These are phyloP conservation scores for Pyricularia grisea DNA, from an alignment of 2,329 filamentous ascomycete species.

Conservation along the genomic window DNA sequence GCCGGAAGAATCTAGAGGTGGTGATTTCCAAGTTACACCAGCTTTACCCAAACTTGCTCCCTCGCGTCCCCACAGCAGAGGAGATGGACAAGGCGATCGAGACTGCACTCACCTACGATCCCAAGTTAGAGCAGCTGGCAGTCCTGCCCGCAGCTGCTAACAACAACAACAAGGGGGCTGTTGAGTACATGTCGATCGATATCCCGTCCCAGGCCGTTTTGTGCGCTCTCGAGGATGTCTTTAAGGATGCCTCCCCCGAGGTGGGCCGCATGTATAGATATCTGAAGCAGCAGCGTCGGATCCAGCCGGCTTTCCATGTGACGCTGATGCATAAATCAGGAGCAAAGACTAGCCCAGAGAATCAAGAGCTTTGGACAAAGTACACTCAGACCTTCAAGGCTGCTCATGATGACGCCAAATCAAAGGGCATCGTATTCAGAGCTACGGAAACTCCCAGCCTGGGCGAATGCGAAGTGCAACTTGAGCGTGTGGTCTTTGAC, in stretches of 20 bases:
- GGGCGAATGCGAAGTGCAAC: conserved; percentile 53
- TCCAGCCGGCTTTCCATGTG: conserved; percentile 86
- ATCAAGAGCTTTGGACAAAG: conserved; percentile 65
- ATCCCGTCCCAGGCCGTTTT: conserved; percentile 32
- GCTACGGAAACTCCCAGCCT: conserved; percentile 33
- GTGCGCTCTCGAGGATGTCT: conserved; percentile 58
- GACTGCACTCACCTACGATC: conserved; percentile 66
- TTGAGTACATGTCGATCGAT: conserved; percentile 49
- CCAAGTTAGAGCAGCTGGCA: conserved; percentile 29
- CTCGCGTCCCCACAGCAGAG: conserved; percentile 57
- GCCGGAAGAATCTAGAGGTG: conserved; percentile 76
- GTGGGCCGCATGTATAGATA: conserved; percentile 64
- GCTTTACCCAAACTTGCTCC: conserved; percentile 70
- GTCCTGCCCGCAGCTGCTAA: conserved; percentile 16
- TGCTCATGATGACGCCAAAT: conserved; percentile 13
- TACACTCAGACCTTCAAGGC: conserved; percentile 37
- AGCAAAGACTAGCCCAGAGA: conserved; percentile 33
- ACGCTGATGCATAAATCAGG: conserved; percentile 76
- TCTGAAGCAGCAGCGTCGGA: conserved; percentile 60
- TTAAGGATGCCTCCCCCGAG: conserved; percentile 43
- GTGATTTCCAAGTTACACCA: conserved; percentile 62
- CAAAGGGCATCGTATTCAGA: conserved; percentile 9
- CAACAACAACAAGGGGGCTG: conserved; percentile 37
- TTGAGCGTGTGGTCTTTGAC: conserved; percentile 74
- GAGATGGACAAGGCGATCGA: conserved; percentile 75